phyloP scores from a whole-genome alignment of 305 asterid genomes.

The Rubia balearica region DNA sequence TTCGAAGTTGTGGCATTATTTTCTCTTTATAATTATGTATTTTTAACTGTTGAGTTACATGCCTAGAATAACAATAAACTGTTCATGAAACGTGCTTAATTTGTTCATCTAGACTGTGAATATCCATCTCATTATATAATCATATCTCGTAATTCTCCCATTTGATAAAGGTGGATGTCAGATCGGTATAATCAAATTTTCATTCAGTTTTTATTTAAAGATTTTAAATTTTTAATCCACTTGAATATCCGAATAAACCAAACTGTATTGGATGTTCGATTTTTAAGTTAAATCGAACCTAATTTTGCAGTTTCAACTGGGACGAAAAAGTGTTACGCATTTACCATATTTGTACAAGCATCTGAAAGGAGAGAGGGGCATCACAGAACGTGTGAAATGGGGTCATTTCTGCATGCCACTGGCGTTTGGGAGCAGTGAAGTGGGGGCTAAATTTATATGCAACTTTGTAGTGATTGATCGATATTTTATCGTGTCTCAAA shows the following conservation, averaged over 20 bases:
- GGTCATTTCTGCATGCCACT: slow-evolving; percentile 30
- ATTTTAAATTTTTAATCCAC: too few species aligned
- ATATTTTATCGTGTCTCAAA: slow-evolving; percentile 21
- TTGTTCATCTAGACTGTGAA: neutral
- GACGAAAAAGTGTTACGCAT: too few species aligned
- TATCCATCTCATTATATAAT: neutral
- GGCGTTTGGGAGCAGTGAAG: slow-evolving; percentile 24
- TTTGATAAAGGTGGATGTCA: too few species aligned
- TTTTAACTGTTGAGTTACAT: slow-evolving; percentile 14
- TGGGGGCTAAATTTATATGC: neutral
- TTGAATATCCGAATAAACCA: too few species aligned
- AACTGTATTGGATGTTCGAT: too few species aligned
- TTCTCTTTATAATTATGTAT: neutral
- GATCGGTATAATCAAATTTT: too few species aligned
- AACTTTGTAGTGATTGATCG: slow-evolving; percentile 12
- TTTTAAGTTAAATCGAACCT: too few species aligned
- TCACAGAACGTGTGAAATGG: slow-evolving; percentile 21
- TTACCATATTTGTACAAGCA: neutral
- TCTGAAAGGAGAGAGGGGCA: neutral
- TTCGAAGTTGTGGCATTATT: neutral
- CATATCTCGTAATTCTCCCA: too few species aligned
- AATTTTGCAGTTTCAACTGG: too few species aligned
- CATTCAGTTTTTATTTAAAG: too few species aligned
- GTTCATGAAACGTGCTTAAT: neutral
- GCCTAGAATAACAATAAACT: neutral